phyloP scores from a whole-genome alignment of 2,329 filamentous ascomycete genomes.

The Colletotrichum sp. region DNA sequence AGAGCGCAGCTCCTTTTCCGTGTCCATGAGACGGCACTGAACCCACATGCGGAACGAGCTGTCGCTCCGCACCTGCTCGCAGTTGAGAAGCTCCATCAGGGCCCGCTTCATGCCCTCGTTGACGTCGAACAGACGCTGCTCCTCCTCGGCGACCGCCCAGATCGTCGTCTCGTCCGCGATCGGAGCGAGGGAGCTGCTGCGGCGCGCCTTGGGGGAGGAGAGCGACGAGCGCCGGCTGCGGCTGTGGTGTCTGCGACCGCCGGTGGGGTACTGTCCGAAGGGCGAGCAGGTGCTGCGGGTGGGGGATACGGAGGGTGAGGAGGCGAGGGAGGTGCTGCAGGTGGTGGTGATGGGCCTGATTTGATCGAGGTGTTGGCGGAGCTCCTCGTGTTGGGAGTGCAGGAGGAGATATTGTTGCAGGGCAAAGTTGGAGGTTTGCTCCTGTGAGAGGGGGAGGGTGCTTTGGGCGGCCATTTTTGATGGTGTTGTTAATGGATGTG shows the following conservation, averaged over 20 bases:
- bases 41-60: slow-evolving; percentile 61
- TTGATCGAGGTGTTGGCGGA: slow-evolving; percentile 55
- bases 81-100: slow-evolving; percentile 67
- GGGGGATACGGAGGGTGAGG: slow-evolving; percentile 65
- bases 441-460: slow-evolving; percentile 4
- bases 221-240: slow-evolving; percentile 46
- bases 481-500: slow-evolving; percentile 4
- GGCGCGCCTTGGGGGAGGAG: slow-evolving; percentile 21
- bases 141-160: slow-evolving; percentile 55
- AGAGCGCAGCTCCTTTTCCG: slow-evolving; percentile 62
- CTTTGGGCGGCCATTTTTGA: slow-evolving; percentile 13
- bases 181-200: slow-evolving; percentile 33
- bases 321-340: slow-evolving; percentile 38
- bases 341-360: slow-evolving; percentile 46
- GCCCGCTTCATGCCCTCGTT: slow-evolving; percentile 67
- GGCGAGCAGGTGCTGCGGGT: slow-evolving; percentile 57
- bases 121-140: slow-evolving; percentile 59
- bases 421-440: slow-evolving; percentile 49
- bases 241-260: slow-evolving; percentile 42
- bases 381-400: slow-evolving; percentile 58
- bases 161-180: slow-evolving; percentile 53
- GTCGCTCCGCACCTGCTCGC: slow-evolving; percentile 57
- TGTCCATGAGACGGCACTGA: slow-evolving; percentile 64
- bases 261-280: slow-evolving; percentile 22
- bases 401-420: slow-evolving; percentile 61